These are phyloP conservation scores for Aspergillus sojae DNA, from an alignment of 2,329 filamentous ascomycete species.

Conservation along the genomic window DNA sequence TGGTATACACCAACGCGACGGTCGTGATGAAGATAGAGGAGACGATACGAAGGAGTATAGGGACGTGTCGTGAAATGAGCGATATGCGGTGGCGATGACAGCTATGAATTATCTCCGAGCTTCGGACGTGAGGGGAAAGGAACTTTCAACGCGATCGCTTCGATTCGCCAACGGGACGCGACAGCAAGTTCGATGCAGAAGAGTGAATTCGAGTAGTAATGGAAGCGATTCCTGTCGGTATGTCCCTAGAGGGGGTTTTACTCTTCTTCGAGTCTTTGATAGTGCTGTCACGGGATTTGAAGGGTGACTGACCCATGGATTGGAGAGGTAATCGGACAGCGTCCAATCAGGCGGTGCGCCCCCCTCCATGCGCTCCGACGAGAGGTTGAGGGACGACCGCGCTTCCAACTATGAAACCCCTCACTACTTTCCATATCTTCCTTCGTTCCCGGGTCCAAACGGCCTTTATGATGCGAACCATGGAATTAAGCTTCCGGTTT, in stretches of 20 bases:
- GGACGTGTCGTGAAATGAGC: constrained; percentile 12
- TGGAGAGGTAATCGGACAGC: constrained; percentile 4
- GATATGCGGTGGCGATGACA: constrained; percentile 27
- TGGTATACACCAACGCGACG: not conserved
- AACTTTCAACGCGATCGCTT: constrained; percentile 4
- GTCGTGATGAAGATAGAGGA: not conserved
- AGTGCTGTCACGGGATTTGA: constrained; percentile 11
- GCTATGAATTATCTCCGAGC: constrained; percentile 18
- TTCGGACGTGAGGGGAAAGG: constrained; percentile 4
- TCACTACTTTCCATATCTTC: not conserved
- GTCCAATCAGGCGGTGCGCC: constrained; percentile 38
- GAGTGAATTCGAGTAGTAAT: constrained; percentile 5
- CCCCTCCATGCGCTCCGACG: constrained; percentile 42
- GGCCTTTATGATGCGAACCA: not conserved
- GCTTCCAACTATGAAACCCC: constrained; percentile 10
- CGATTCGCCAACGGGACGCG: constrained; percentile 15
- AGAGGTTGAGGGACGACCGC: constrained; percentile 28
- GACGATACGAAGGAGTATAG: constrained; percentile 1
- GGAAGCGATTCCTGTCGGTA: constrained; percentile 3
- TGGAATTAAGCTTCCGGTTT: not conserved
- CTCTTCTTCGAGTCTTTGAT: not conserved
- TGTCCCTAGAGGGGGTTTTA: not conserved
- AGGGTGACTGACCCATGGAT: constrained; percentile 23
- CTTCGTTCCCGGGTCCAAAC: not conserved
- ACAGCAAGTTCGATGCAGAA: constrained; percentile 8